phyloP scores from a whole-genome alignment of 768 basidiomycete genomes.

The Chlorophyllum brunneum region DNA sequence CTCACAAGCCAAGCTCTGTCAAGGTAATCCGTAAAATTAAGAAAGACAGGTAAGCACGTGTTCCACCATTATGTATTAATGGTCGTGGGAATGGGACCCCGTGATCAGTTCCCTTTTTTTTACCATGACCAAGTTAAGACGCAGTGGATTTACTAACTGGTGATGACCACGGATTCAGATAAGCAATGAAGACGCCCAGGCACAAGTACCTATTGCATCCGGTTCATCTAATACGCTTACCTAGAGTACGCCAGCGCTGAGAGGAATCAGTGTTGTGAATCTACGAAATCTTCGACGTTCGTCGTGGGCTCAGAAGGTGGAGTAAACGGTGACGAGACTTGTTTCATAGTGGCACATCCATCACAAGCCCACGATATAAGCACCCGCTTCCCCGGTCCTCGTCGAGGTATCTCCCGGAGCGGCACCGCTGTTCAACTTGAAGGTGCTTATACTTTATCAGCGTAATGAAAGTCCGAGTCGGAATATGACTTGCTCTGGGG shows the following conservation, averaged over 20 bases:
- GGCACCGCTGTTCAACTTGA: slow-evolving; percentile 84
- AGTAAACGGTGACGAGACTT: slow-evolving; percentile 10
- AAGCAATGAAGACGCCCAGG: too few species aligned
- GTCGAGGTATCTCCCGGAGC: slow-evolving; percentile 80
- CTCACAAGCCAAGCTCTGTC: too few species aligned
- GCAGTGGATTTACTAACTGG: too few species aligned
- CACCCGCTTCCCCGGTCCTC: slow-evolving; percentile 75
- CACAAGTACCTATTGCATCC: slow-evolving; percentile 45
- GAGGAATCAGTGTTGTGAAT: slow-evolving; percentile 64
- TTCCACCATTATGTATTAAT: too few species aligned
- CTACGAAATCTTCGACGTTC: slow-evolving; percentile 34
- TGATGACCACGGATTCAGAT: too few species aligned
- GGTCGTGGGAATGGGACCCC: too few species aligned
- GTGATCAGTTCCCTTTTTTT: too few species aligned
- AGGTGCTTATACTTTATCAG: slow-evolving; percentile 83
- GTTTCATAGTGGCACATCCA: slow-evolving; percentile 27
- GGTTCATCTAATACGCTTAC: slow-evolving; percentile 52
- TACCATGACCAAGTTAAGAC: too few species aligned
- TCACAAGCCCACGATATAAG: slow-evolving; percentile 28
- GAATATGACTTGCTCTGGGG: slow-evolving; percentile 66
- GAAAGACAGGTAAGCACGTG: too few species aligned
- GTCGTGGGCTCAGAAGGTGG: neutral
- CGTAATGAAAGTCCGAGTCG: slow-evolving; percentile 71
- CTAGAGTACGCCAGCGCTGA: slow-evolving; percentile 85
- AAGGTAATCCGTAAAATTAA: too few species aligned